These are phyloP conservation scores for Phytopythium aichiense DNA, from an alignment of 352 stramenopile genomes.

Conservation along the genomic window DNA sequence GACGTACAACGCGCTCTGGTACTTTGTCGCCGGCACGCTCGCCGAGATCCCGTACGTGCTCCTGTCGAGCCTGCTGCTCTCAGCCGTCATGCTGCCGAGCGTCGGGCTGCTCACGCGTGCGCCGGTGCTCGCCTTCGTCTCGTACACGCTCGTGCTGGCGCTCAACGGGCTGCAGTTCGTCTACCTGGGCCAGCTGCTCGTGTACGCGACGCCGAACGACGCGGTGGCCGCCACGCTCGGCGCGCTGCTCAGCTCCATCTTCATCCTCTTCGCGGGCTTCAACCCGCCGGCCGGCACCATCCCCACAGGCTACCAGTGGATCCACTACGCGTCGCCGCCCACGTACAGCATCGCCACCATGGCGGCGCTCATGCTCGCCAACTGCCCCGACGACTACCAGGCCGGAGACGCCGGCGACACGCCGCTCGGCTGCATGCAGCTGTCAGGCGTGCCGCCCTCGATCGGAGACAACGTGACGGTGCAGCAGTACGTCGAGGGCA, in stretches of 20 bases:
- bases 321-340: constrained; percentile 49
- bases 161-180: constrained; percentile 44
- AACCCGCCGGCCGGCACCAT: constrained; percentile 39
- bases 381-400: constrained; percentile 20
- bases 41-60: constrained; percentile 71
- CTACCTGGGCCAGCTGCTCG: constrained; percentile 45
- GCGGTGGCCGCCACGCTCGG: constrained; percentile 40
- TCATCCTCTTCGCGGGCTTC: constrained; percentile 50
- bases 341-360: constrained; percentile 42
- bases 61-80: constrained; percentile 30
- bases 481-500: constrained; percentile 36
- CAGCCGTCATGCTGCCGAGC: constrained; percentile 37
- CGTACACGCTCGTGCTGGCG: constrained; percentile 40
- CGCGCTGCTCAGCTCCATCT: constrained; percentile 52
- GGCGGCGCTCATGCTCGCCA: constrained; percentile 29
- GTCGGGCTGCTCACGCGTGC: constrained; percentile 34
- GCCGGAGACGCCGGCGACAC: neutral
- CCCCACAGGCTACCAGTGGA: constrained; percentile 46
- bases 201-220: constrained; percentile 40
- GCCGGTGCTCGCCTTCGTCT: constrained; percentile 19
- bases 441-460: constrained; percentile 24
- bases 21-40: constrained; percentile 76
- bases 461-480: constrained; percentile 26
- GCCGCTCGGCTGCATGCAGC: constrained; percentile 21
- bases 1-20: constrained; percentile 87